phyloP scores from a whole-genome alignment of 495 filamentous ascomycete genomes.

The Penicillium crystallinum region DNA sequence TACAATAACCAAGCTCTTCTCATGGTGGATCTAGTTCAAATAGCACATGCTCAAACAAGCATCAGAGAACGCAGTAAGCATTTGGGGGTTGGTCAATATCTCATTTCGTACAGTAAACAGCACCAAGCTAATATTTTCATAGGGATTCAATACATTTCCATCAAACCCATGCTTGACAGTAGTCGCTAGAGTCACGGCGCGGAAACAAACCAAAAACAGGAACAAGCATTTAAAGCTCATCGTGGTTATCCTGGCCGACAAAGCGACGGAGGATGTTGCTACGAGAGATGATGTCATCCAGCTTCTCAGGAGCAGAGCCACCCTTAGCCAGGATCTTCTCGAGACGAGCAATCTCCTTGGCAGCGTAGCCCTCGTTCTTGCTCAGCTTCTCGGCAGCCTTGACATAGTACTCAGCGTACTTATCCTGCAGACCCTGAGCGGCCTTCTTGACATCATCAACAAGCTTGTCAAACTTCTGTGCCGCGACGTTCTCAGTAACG shows the following conservation, averaged over 20 bases:
- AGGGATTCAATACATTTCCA: not conserved
- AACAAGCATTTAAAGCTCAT: conserved; percentile 58
- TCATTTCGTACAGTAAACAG: conserved; percentile 17
- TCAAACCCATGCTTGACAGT: not conserved
- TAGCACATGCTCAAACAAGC: not conserved
- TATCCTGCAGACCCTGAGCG: conserved; percentile 62
- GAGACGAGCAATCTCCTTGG: conserved; percentile 81
- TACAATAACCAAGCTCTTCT: not conserved
- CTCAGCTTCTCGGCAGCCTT: conserved; percentile 80
- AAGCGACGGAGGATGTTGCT: conserved; percentile 87
- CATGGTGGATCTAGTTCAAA: not conserved
- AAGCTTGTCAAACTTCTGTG: conserved; percentile 50
- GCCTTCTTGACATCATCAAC: conserved; percentile 64
- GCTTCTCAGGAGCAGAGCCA: conserved; percentile 75
- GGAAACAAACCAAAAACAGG: not conserved
- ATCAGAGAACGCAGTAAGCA: not conserved
- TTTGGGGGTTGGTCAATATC: not conserved
- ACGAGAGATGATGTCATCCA: conserved; percentile 81
- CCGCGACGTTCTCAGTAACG: conserved; percentile 57
- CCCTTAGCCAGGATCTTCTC: conserved; percentile 79
- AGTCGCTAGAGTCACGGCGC: not conserved
- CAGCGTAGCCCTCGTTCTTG: conserved; percentile 68
- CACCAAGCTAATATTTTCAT: conserved; percentile 7
- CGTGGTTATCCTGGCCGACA: conserved; percentile 42
- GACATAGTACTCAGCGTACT: conserved; percentile 91